Base-by-base conservation (phyloP, 2,329 filamentous ascomycete species). In the Endothia cerciana region DNA sequence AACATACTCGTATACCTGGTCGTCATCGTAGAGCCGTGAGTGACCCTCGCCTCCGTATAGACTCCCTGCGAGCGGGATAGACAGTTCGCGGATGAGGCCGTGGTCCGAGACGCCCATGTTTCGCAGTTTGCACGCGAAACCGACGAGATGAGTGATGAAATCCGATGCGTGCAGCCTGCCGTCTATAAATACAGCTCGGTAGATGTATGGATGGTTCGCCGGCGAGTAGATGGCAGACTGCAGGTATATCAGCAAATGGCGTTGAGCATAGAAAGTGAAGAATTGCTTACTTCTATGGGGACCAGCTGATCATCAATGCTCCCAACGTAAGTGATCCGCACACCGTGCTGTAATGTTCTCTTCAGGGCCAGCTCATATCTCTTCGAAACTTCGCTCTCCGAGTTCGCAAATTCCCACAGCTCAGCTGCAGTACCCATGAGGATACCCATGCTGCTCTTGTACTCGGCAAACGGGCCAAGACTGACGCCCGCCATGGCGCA, bases 251-350 rank as follows among this genome's bases (percentile, higher is more conserved):
- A 41, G 33, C 13, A 7, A 25, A 22, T 19, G n/a, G 10, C 36
- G n/a, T 15, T 13, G 36, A 6, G 7, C 4, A 28, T 30, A 33
- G 38, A 36, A 15, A 30, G 45, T 55, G 72, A 80, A 28, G 6
- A 8, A 28, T 74, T 77, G 91, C 90, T 83, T 59, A 59, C 57
- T 38, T 97, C 94, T 74, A 99, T 82, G 4, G 94, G 94, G 17
- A 99, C 94, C 2, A 99, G 83, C 77, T 99, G 95, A 77, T 99
- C 95, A 75, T 99, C 95, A 61, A 99, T 96, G 77, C 94, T 97
- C 63, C 94, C 94, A 66, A 97, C 85, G 75, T 94, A 97, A 0
- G 93, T 91, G 59, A 98, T 87, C 49, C 92, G 87, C 17, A 92
- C 92, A 15, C 94, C 93, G 72, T 92, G 90, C 19, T 89, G 85